These are phyloP conservation scores for Boletus huronensis DNA, from an alignment of 768 basidiomycete species.

Conservation along the genomic window DNA sequence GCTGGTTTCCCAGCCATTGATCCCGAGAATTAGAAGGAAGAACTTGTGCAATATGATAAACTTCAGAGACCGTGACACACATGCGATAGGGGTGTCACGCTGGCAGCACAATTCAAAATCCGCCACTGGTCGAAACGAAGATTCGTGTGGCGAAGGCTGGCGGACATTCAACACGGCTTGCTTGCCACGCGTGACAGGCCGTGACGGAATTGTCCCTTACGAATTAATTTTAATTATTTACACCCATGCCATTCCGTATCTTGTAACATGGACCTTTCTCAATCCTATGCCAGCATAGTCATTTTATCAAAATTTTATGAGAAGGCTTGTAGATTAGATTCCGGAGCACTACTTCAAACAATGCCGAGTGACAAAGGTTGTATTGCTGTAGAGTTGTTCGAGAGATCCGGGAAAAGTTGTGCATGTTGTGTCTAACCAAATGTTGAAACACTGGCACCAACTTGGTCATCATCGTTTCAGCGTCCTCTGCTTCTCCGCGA, in stretches of 20 bases:
- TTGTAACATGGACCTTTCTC: too few relatives aligned
- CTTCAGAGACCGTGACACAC: background rate
- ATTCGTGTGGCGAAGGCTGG: background rate
- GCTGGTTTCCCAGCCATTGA: background rate
- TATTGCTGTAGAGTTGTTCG: background rate
- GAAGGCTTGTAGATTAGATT: background rate
- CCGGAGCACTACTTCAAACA: background rate
- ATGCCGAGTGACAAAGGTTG: background rate
- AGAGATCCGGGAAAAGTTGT: background rate
- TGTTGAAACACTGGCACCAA: too few relatives aligned
- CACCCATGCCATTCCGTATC: background rate
- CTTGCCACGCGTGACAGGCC: background rate
- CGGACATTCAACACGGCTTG: background rate
- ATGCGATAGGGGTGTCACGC: background rate
- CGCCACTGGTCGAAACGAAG: background rate
- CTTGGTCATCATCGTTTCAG: constrained; percentile 47
- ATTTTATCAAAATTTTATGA: background rate
- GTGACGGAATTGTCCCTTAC: background rate
- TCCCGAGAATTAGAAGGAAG: background rate
- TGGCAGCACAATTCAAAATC: background rate
- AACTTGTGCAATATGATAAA: background rate
- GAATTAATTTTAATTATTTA: background rate
- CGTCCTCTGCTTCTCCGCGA: constrained; percentile 97
- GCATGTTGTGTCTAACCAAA: background rate
- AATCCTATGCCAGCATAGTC: background rate